phyloP scores from a whole-genome alignment of 1,284 basidiomycete species.

The Ganoderma multipileum region DNA sequence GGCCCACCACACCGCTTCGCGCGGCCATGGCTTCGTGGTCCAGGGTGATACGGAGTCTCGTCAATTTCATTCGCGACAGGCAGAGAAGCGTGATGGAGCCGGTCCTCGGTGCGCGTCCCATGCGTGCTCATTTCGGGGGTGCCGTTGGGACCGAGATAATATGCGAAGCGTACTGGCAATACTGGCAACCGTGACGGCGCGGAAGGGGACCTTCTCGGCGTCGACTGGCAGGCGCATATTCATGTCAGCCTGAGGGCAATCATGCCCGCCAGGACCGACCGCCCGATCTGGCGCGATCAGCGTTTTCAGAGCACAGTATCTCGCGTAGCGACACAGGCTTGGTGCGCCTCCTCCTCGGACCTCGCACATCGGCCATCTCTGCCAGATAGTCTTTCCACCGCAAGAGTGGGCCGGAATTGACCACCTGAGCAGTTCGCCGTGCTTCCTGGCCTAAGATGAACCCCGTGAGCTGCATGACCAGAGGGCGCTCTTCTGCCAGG shows the following conservation, averaged over 20 bases:
- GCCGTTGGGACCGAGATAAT: not conserved
- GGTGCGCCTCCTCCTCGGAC: slow-evolving; percentile 24
- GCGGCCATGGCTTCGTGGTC: not conserved
- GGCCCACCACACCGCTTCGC: not conserved
- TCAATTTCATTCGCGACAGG: slow-evolving; percentile 1
- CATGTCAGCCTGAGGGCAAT: not conserved
- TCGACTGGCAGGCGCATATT: not conserved
- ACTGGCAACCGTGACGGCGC: not conserved
- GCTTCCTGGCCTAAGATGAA: slow-evolving; percentile 21
- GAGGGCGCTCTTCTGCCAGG: slow-evolving; percentile 10
- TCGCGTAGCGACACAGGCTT: slow-evolving; percentile 13
- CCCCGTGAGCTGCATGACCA: slow-evolving; percentile 17
- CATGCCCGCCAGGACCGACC: slow-evolving; percentile 22
- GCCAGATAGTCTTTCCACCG: slow-evolving; percentile 30
- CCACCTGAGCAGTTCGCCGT: slow-evolving; percentile 32
- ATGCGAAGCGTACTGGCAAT: not conserved
- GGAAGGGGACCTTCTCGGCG: not conserved
- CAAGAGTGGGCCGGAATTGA: slow-evolving; percentile 19
- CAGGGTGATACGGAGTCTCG: slow-evolving; percentile 8
- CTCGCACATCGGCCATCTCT: slow-evolving; percentile 15
- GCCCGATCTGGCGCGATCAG: slow-evolving; percentile 17
- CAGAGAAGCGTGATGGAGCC: slow-evolving; percentile 4
- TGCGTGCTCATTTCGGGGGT: not conserved
- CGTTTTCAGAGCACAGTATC: slow-evolving; percentile 19
- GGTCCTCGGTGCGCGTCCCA: slow-evolving; percentile 4